Base-by-base conservation (phyloP, 2,329 filamentous ascomycete genomes). In the Monosporascus cannonballus region DNA sequence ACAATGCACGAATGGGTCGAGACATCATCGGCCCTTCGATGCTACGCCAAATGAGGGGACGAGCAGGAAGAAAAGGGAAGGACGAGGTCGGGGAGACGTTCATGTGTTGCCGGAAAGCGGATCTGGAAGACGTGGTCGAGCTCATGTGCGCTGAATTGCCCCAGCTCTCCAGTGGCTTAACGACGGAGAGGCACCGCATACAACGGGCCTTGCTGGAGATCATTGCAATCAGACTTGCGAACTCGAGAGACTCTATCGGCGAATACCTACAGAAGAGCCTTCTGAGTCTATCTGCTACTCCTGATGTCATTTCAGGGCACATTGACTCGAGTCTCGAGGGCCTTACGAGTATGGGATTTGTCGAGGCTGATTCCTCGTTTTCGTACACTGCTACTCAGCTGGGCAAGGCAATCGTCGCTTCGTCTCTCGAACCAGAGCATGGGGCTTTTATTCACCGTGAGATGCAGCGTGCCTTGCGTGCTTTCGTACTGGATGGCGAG, bases 401-500 rank as follows among this genome's bases (percentile, higher is more conserved):
- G 3, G 87, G 87, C 18, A 81, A 78, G 57, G 88, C 88, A 2
- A 81, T 89, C 24, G 87, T 91, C 24, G 81, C 84, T 9, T 89
- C 87, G 3, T 83, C 84, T 1, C 78, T 92, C 37, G 81, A 87
- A 49, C 88, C 87, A 0, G 85, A 89, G 54, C 87, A 91, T 60
- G 88, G 88, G 0, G 69, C 89, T 1, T 91, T 90, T 60, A 77
- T 91, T 18, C 75, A 90, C 59, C 75, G 81, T 46, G 88, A 92
- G 66, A 74, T 91, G 47, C 76, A 77, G 53, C 79, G 79, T 58
- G 85, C 87, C 0, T 74, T 91, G 3, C 75, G 79, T 55, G 85
- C 85, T 1, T 91, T 92, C 62, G 88, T 90, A 14, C 85, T 92
- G 80, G 87, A 91, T 62, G 85, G 86, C 4, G 88, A 92, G 56